phyloP scores from a whole-genome alignment of 2,329 filamentous ascomycete species.

The Lasiodiplodia hormozganensis region DNA sequence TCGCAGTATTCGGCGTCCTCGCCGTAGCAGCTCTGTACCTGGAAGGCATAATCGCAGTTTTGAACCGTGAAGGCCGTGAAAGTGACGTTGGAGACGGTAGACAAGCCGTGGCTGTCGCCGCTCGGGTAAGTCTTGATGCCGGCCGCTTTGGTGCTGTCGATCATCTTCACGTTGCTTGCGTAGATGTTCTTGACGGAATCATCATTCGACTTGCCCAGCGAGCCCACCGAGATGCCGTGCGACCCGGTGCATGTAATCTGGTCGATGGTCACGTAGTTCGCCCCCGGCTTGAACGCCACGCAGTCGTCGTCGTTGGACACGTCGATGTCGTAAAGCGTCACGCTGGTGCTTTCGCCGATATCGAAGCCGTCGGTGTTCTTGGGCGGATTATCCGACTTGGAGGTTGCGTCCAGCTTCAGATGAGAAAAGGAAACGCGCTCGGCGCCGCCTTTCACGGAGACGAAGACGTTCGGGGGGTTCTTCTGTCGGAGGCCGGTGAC shows the following conservation, averaged over 20 bases:
- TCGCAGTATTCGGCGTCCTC: slow-evolving; percentile 26
- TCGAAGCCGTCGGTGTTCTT: slow-evolving; percentile 57
- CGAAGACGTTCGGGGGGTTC: slow-evolving; percentile 57
- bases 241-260: slow-evolving; percentile 52
- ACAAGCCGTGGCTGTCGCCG: slow-evolving; percentile 43
- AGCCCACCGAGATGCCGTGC: slow-evolving; percentile 58
- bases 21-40: slow-evolving; percentile 55
- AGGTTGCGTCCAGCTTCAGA: slow-evolving; percentile 49
- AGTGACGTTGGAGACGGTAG: slow-evolving; percentile 53
- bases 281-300: slow-evolving; percentile 53
- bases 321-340: slow-evolving; percentile 45
- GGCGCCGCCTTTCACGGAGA: slow-evolving; percentile 47
- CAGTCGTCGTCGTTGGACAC: slow-evolving; percentile 56
- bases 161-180: slow-evolving; percentile 51
- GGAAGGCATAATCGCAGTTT: slow-evolving; percentile 52
- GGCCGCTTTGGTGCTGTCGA: slow-evolving; percentile 52
- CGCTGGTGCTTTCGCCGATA: slow-evolving; percentile 47
- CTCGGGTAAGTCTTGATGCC: slow-evolving; percentile 57
- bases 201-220: slow-evolving; percentile 49
- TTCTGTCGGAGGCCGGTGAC: slow-evolving; percentile 48
- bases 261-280: slow-evolving; percentile 49
- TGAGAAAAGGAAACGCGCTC: slow-evolving; percentile 46
- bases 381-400: slow-evolving; percentile 46
- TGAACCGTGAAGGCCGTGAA: slow-evolving; percentile 48
- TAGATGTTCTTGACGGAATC: slow-evolving; percentile 54